Evolutionary conservation across 2,329 filamentous ascomycete species (phyloP), one percentile per base, ranked within the genome.

Genomic region (Fusarium clavum): DNA sequence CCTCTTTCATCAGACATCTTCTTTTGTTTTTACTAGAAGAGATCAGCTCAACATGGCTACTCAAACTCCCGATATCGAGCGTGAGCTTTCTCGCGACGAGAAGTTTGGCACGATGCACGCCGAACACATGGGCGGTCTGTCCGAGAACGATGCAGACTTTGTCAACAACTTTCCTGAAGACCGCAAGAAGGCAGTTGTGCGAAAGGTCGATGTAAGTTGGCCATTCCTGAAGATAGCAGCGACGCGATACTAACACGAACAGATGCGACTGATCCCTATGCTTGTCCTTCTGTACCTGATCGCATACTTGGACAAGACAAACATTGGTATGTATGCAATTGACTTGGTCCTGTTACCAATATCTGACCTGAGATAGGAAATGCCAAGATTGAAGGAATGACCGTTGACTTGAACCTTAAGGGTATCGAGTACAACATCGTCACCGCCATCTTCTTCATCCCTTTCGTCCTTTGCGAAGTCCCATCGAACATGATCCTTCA

Each of bases 391-490:
- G 73, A 73, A 8, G 75, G 75, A 24, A 77, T 76, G 75, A 73
- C 73, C 3, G 48, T 43, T 1, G 73, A 77, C 24, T 66, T 76
- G 14, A 27, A 57, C 14, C 73, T 76, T 46, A 64, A 58, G 13
- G 46, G 44, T 2, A 82, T 83, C 27, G 83, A 90, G 75, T 92
- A 91, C 79, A 91, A 91, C 75, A 81, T 80, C 25, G 78, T 77
- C 13, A 75, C 84, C 9, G 81, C 82, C 1, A 77, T 84, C 8
- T 72, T 72, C 52, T 72, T 72, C 30, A 62, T 70, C 16, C 57
- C 67, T 1, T 70, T 70, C 3, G 57, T 61, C 6, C 22, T 70
- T 13, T 70, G 53, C 12, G 60, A 64, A 20, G 61, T 64, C 8
- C 61, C 61, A 4, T 64, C 61, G 5, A 64, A 64, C 22, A 64